Conservation (phyloP, 495 filamentous ascomycete genomes). For the Podospora anserina region DNA sequence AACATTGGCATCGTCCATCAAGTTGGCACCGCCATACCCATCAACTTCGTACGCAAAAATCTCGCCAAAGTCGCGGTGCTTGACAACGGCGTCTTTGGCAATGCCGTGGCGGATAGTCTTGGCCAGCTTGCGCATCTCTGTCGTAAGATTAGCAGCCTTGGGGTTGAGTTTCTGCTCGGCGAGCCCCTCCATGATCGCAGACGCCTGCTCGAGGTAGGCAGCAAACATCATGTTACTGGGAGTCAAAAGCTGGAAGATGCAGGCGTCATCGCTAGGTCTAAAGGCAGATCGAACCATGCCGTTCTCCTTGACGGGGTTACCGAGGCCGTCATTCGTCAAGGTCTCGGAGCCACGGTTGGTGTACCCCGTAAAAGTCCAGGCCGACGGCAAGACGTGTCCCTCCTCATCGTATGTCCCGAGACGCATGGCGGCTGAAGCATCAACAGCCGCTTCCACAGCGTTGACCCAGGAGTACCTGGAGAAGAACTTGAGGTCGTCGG, state of each 20-base stretch:
- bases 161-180: constrained; percentile 30
- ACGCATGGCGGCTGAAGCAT: constrained; percentile 58
- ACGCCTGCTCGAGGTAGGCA: constrained; percentile 51
- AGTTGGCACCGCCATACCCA: constrained; percentile 55
- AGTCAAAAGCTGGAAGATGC: constrained; percentile 57
- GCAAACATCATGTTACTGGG: constrained; percentile 67
- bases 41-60: constrained; percentile 64
- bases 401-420: constrained; percentile 55
- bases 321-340: constrained; percentile 58
- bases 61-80: constrained; percentile 36
- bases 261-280: constrained; percentile 60
- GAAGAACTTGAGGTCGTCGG: constrained; percentile 56
- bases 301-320: constrained; percentile 57
- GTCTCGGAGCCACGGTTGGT: constrained; percentile 59
- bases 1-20: constrained; percentile 67
- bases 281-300: constrained; percentile 62
- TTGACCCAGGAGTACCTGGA: constrained; percentile 58
- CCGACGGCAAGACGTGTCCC: constrained; percentile 50
- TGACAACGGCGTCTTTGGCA: constrained; percentile 36
- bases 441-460: constrained; percentile 53
- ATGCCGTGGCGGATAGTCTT: constrained; percentile 52
- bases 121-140: constrained; percentile 52
- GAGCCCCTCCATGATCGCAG: constrained; percentile 52
- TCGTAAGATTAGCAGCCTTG: constrained; percentile 42
- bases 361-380: constrained; percentile 57